Base-by-base conservation (phyloP, 2,329 filamentous ascomycete genomes). In the Metarhizium guizhouense region DNA sequence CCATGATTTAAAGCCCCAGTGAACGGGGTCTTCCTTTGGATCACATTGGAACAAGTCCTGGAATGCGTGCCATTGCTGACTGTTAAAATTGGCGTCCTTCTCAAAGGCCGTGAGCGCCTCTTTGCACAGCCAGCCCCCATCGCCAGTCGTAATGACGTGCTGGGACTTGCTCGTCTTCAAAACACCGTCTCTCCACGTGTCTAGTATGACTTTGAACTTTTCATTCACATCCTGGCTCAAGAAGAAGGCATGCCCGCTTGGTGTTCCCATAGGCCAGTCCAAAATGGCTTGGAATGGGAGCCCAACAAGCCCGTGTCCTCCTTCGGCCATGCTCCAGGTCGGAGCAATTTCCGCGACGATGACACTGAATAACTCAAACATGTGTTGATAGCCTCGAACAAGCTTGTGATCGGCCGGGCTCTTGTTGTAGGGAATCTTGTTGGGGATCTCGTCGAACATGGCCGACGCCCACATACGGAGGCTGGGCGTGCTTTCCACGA, bases 181-280 rank as follows among this genome's bases (percentile, higher is more conserved):
- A 7, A 45, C 18, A 18, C 18, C 47, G 1, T 55, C 30, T 13
- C 55, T 56, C 77, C 77, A 80, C 7, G 65, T 67, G 40, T 77
- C 72, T 16, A 84, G 68, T 0, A 84, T 67, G 56, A 75, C 76
- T 60, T 78, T 77, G 13, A 83, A 54, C 63, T 74, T 72, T 2
- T 60, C 65, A 59, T 83, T 84, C 57, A 84, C 76, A 1, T 77
- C 72, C 0, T 72, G 68, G 43, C 77, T 73, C 1, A 81, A 70
- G 62, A 83, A 84, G 42, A 77, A 77, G 0, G 77, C 77, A 55
- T 75, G 77, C 0, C 82, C 82, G 32, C 71, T 75, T 0, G 71
- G 70, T 0, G 79, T 84, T 3, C 71, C 76, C 81, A 84, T 83
- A 0, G 80, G 78, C 73, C 79, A 84, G 62, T 83, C 78, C 13